Evolutionary conservation across 306 rosid species (phyloP).

Genomic region (Abrus pulchellus): DNA sequence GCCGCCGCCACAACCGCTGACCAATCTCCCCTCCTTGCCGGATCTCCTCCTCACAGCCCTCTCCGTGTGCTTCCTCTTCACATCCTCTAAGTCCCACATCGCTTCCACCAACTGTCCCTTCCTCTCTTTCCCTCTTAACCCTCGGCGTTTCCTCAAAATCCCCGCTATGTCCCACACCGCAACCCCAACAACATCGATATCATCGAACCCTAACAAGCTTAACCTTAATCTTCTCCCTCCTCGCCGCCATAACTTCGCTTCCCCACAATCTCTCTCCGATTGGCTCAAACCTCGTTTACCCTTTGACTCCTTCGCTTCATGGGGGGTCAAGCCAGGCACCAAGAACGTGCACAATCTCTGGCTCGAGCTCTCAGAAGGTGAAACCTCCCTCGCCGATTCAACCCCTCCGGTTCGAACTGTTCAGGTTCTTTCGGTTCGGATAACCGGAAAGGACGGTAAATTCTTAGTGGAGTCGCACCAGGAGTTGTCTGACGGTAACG

Average conservation of each 20-base stretch:
- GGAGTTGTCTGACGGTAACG: constrained; percentile 76
- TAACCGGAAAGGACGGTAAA: constrained; percentile 56
- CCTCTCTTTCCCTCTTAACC: constrained; percentile 58
- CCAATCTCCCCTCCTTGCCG: constrained; percentile 55
- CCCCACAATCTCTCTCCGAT: constrained; percentile 81
- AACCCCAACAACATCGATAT: neutral
- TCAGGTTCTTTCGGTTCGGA: constrained; percentile 72
- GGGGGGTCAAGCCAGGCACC: constrained; percentile 95
- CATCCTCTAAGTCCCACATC: constrained; percentile 57
- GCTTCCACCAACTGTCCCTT: constrained; percentile 48
- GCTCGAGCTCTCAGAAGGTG: constrained; percentile 91
- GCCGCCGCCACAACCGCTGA: constrained; percentile 59
- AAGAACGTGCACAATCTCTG: constrained; percentile 97
- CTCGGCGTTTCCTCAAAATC: constrained; percentile 69
- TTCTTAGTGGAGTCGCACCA: constrained; percentile 76
- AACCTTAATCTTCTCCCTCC: constrained; percentile 1
- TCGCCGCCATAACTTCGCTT: constrained; percentile 61
- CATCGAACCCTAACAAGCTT: neutral
- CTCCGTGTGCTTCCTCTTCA: constrained; percentile 71
- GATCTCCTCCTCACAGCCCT: constrained; percentile 74
- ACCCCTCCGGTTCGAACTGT: constrained; percentile 90
- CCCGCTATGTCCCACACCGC: constrained; percentile 71
- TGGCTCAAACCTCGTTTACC: constrained; percentile 90
- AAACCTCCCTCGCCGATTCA: constrained; percentile 79
- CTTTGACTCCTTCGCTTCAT: constrained; percentile 83